Conservation (phyloP, 139 green algal species). For the Closterium sp. region DNA sequence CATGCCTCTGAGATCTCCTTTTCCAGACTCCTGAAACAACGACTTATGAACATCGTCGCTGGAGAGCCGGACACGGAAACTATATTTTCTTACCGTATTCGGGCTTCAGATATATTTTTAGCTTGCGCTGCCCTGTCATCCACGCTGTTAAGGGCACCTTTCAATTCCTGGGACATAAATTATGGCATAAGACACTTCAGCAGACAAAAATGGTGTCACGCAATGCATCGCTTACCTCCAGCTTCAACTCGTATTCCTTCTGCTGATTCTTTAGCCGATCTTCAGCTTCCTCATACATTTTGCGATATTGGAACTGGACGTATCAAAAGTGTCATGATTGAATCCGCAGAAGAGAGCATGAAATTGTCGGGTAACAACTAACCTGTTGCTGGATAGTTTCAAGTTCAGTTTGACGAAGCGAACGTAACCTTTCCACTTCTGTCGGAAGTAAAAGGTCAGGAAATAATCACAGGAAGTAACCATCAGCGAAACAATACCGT, state of each 20-base stretch:
- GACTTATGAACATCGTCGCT: not conserved
- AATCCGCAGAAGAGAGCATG: not conserved
- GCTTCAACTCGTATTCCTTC: conserved; percentile 2
- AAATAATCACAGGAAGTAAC: not conserved
- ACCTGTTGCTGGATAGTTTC: not conserved
- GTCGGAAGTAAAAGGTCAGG: not conserved
- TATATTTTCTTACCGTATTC: not conserved
- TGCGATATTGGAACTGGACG: not conserved
- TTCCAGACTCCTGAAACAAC: not conserved
- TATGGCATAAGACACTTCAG: not conserved
- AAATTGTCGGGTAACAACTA: not conserved
- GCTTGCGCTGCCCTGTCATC: conserved; percentile 7
- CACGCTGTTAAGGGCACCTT: not conserved
- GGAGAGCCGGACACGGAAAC: not conserved
- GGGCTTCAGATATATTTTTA: not conserved
- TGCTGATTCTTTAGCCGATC: not conserved
- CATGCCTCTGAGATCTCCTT: not conserved
- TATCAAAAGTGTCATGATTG: not conserved
- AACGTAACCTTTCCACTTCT: not conserved
- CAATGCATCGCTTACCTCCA: not conserved
- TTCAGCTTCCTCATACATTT: not conserved
- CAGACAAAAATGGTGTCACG: not conserved
- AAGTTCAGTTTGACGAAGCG: not conserved
- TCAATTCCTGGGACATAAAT: not conserved
- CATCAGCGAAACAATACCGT: not conserved